Evolutionary conservation across 2,329 filamentous ascomycete species (phyloP), one percentile per base, ranked within the genome.

Genomic region (Microascus cirrosus): DNA sequence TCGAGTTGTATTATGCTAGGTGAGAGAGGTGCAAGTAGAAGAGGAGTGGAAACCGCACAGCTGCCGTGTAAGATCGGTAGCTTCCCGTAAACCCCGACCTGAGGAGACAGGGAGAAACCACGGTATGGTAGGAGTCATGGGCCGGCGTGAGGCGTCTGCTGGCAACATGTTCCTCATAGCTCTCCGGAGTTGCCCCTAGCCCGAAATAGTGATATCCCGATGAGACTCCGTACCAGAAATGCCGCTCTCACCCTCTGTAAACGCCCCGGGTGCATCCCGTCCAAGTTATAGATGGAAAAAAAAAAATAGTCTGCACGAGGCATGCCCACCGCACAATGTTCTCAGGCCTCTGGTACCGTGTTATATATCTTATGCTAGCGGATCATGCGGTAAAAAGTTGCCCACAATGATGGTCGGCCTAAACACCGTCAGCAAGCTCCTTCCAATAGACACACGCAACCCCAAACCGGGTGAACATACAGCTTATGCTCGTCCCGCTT

Each of bases 391-490:
- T 61, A 99, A 73, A 70, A 99, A 99, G 69, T 99, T 99, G 55
- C 94, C 94, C 54, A 99, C 87, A 67, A 99, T 99, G 62, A 99
- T 77, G 56, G 90, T 91, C 56, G 94, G 94, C 68, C 94, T 96
- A 22, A 15, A 24, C 45, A 12, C 22, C 45, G 51, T 53, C n/a
- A 53, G 51, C 32, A 53, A 53, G n/a, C 11, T 5, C 28, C 4
- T 32, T 8, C 28, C 28, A 4, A 32, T 22, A 11, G 20, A 20
- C 15, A 48, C 2, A 28, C 11, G 3, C 22, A 51, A n/a, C 28
- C 28, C 28, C 28, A 32, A 24, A 32, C n/a, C 5, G 24, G 10
- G 34, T 51, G 34, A 50, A 70, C 92, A 80, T 75, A 96, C 94
- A 99, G 90, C 68, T 96, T 95, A 72, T 96, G 90, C 61, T 90